Evolutionary conservation across 257 asterid species (phyloP), one percentile per base, ranked within the genome.

Genomic region (Solanum pinnatisectum): DNA sequence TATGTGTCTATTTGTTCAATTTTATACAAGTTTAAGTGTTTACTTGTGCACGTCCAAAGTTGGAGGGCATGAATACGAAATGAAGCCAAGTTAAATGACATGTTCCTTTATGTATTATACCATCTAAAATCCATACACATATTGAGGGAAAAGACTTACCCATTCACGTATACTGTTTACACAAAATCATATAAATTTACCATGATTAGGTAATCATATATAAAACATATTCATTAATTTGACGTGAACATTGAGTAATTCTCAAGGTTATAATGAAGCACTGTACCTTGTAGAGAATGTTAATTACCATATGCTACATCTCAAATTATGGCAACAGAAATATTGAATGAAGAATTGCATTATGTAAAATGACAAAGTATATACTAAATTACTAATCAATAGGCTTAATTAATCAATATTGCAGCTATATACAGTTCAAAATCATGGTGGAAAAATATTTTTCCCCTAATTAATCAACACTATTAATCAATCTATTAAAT

Each of bases 401-500:
- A 33, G 68, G 40, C 67, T 59, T 84, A 59, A 59, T 84, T 84
- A 36, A 60, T 84, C 13, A 32, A 33, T 6, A 46, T 30, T 82
- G 85, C 85, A 49, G 20, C 44, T 82, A 82, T 82, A 30, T 23
- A 82, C 85, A 82, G 12, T 82, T 82, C 42, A 46, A 79, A 79
- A 49, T 10, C 68, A 56, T 6, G 10, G 65, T 56, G n/a, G n/a
- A 56, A 56, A 56, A 52, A 52, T 18, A 8, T n/a, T 49, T 63
- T 49, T 30, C 3, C 23, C 67, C 42, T 82, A 79, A 15, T 79
- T 49, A 79, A 8, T 79, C 25, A 25, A 44, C 11, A 44, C 27
- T 79, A 42, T 10, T 22, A 33, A 73, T 71, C 6, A 20, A 77
- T 78, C 30, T 44, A 79, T 4, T 6, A 40, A 77, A 44, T 44